Evolutionary conservation across 169 alveolate species (phyloP).

Genomic region (Cryptosporidium canis): DNA sequence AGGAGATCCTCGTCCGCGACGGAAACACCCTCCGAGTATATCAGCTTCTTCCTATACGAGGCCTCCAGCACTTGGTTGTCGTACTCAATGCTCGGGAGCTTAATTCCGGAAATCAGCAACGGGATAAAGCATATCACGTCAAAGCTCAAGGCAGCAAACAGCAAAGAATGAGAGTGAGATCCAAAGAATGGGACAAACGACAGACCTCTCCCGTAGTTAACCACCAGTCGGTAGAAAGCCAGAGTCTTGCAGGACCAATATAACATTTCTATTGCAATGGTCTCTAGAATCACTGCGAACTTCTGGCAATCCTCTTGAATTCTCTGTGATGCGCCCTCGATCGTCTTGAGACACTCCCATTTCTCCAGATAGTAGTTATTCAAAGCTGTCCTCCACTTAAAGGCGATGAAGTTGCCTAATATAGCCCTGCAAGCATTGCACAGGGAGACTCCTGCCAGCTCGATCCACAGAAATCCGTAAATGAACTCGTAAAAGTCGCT

Average conservation of each 20-base stretch:
- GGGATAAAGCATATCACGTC: constrained; percentile 50
- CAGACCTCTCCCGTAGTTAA: constrained; percentile 37
- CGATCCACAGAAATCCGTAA: constrained; percentile 38
- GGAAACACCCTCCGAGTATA: background rate
- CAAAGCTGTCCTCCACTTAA: constrained; percentile 70
- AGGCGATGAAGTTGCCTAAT: constrained; percentile 49
- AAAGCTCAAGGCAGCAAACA: constrained; percentile 46
- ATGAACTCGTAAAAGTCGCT: constrained; percentile 13
- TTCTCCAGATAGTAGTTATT: constrained; percentile 23
- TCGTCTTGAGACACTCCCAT: constrained; percentile 19
- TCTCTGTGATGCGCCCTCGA: constrained; percentile 71
- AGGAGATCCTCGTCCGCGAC: constrained; percentile 8
- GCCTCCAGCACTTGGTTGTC: constrained; percentile 70
- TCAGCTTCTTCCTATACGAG: constrained; percentile 51
- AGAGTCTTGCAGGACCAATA: constrained; percentile 28
- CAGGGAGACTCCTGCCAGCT: constrained; percentile 49
- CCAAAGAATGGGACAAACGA: constrained; percentile 69
- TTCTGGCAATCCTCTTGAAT: constrained; percentile 69
- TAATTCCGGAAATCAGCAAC: constrained; percentile 35
- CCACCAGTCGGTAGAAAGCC: constrained; percentile 30
- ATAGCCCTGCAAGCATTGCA: constrained; percentile 14
- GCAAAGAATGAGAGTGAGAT: constrained; percentile 40
- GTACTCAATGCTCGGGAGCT: constrained; percentile 53
- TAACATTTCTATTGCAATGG: constrained; percentile 34
- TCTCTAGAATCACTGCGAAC: constrained; percentile 36